These are phyloP conservation scores for Erythrobasidium hasegawianum DNA, from an alignment of 1,284 basidiomycete genomes.

Conservation along the genomic window DNA sequence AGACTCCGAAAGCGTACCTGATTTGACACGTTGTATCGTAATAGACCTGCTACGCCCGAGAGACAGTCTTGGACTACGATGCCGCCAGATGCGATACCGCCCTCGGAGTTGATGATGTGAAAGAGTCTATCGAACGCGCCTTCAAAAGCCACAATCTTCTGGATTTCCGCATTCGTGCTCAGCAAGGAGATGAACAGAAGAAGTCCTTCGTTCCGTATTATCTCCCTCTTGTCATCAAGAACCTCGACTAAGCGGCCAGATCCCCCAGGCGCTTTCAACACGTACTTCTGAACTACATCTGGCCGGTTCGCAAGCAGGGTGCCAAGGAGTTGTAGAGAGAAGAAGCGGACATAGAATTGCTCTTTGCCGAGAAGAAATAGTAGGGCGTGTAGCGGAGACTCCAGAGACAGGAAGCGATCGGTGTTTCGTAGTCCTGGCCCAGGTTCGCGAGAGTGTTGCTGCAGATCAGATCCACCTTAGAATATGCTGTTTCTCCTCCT, in stretches of 20 bases:
- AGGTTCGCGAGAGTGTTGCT: slow-evolving; percentile 48
- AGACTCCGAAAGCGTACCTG: slow-evolving; percentile 59
- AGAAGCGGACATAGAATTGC: slow-evolving; percentile 80
- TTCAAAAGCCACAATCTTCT: slow-evolving; percentile 95
- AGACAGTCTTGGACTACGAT: slow-evolving; percentile 82
- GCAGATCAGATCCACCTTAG: neutral
- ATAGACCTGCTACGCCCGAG: slow-evolving; percentile 73
- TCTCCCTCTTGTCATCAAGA: slow-evolving; percentile 74
- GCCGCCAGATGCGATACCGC: slow-evolving; percentile 83
- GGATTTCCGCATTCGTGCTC: slow-evolving; percentile 84
- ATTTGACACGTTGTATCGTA: slow-evolving; percentile 91
- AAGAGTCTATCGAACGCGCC: slow-evolving; percentile 95
- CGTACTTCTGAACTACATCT: slow-evolving; percentile 76
- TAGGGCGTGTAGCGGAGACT: slow-evolving; percentile 70
- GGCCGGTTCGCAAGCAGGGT: slow-evolving; percentile 74
- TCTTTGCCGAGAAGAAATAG: slow-evolving; percentile 68
- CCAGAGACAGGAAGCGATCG: slow-evolving; percentile 64
- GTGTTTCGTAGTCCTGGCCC: slow-evolving; percentile 70
- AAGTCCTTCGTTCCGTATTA: slow-evolving; percentile 66
- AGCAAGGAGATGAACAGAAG: slow-evolving; percentile 76
- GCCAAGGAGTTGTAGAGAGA: slow-evolving; percentile 76
- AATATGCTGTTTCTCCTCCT: neutral
- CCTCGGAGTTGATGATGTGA: slow-evolving; percentile 78
- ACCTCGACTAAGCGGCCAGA: slow-evolving; percentile 63
- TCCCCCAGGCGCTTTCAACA: slow-evolving; percentile 74